phyloP scores from a whole-genome alignment of 2,329 filamentous ascomycete genomes.

The Pseudogymnoascus sp. region DNA sequence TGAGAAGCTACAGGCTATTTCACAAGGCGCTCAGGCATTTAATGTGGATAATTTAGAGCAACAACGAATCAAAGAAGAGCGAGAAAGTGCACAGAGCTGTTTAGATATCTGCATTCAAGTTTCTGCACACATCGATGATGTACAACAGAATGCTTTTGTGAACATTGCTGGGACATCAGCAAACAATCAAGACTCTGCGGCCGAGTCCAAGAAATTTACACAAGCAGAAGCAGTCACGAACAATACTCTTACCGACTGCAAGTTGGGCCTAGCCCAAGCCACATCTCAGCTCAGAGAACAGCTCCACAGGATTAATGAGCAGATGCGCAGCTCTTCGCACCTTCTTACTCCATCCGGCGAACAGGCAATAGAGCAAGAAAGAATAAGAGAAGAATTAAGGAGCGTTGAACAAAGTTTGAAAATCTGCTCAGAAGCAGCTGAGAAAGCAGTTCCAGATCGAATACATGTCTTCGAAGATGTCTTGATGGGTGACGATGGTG shows the following conservation, averaged over 20 bases:
- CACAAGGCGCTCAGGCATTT: slow-evolving; percentile 12
- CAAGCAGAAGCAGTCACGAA: slow-evolving; percentile 16
- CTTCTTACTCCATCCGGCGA: slow-evolving; percentile 13
- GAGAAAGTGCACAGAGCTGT: slow-evolving; percentile 27
- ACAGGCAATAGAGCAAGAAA: slow-evolving; percentile 16
- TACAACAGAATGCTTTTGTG: slow-evolving; percentile 16
- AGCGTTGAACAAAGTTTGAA: slow-evolving; percentile 24
- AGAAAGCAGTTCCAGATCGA: slow-evolving; percentile 22
- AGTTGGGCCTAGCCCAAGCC: slow-evolving; percentile 20
- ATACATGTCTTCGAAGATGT: slow-evolving; percentile 28
- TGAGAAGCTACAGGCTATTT: slow-evolving; percentile 18
- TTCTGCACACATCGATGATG: slow-evolving; percentile 23
- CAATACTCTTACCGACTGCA: slow-evolving; percentile 18
- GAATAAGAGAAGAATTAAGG: slow-evolving; percentile 26
- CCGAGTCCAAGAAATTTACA: slow-evolving; percentile 13
- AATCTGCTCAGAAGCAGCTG: slow-evolving; percentile 26
- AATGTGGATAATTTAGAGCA: slow-evolving; percentile 13
- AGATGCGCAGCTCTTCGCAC: slow-evolving; percentile 16
- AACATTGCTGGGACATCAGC: slow-evolving; percentile 14
- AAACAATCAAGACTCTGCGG: slow-evolving; percentile 4
- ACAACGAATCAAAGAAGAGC: slow-evolving; percentile 25
- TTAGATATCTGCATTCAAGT: slow-evolving; percentile 26
- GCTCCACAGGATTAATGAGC: slow-evolving; percentile 21
- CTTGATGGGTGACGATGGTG: slow-evolving; percentile 23
- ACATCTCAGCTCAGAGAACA: slow-evolving; percentile 21